These are phyloP conservation scores for Gomphus bonarii DNA, from an alignment of 1,284 basidiomycete species.

Conservation along the genomic window DNA sequence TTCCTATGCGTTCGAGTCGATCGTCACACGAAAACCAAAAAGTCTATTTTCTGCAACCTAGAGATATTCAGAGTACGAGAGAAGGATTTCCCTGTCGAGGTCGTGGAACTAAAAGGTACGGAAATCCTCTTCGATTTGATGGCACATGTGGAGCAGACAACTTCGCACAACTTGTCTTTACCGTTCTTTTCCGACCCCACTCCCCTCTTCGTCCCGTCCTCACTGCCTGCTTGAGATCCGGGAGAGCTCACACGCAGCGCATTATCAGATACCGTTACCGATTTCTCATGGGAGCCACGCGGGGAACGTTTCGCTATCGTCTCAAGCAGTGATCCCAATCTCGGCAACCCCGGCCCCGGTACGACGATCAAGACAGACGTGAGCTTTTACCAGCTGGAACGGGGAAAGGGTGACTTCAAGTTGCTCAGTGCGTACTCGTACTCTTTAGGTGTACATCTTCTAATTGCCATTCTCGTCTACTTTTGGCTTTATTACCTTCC, in stretches of 20 bases:
- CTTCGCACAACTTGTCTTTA: neutral
- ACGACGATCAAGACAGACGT: slow-evolving; percentile 94
- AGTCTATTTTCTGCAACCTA: slow-evolving; percentile 97
- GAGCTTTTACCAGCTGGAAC: slow-evolving; percentile 93
- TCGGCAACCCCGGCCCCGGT: slow-evolving; percentile 81
- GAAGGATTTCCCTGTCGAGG: slow-evolving; percentile 97
- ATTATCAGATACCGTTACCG: slow-evolving; percentile 77
- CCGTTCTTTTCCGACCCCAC: slow-evolving; percentile 6
- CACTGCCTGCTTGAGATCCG: slow-evolving; percentile 1
- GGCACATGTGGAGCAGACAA: too few relatives aligned
- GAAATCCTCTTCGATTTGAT: slow-evolving; percentile 9
- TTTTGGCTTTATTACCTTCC: neutral
- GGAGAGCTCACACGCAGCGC: neutral
- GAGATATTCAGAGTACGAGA: slow-evolving; percentile 98
- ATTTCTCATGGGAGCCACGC: slow-evolving; percentile 98
- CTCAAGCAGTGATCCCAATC: slow-evolving; percentile 89
- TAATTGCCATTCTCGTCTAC: neutral
- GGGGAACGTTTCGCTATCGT: slow-evolving; percentile 96
- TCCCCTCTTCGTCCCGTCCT: neutral
- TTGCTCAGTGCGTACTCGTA: slow-evolving; percentile 54
- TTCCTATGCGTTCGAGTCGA: slow-evolving; percentile 99
- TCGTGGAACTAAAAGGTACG: slow-evolving; percentile 90
- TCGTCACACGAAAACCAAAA: slow-evolving; percentile 98
- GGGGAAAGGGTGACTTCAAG: slow-evolving; percentile 90
- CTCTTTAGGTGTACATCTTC: slow-evolving; percentile 10